Percentiles rank a stretch among this genome's conserved stretches.
These are phyloP conservation scores for Aspergillus quadricinctus DNA, from an alignment of 2,329 filamentous ascomycete species.

Conservation along the genomic window DNA sequence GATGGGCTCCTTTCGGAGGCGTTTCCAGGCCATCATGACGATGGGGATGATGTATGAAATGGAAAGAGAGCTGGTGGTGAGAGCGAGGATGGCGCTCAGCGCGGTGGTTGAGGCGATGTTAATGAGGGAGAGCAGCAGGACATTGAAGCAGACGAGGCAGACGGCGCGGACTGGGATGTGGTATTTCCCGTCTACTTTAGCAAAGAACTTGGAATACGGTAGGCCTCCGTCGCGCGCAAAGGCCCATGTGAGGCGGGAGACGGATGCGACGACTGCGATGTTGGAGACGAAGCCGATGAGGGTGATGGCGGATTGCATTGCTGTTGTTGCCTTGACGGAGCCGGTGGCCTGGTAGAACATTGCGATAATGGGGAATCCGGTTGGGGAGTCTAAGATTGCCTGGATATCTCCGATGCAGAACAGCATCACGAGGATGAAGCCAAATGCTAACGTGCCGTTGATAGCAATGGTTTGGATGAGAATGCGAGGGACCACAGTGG, in stretches of 20 bases:
- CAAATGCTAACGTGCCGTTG: slow-evolving; percentile 41
- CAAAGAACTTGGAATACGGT: slow-evolving; percentile 24
- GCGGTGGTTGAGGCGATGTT: slow-evolving; percentile 39
- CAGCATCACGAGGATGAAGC: slow-evolving; percentile 40
- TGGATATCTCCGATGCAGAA: slow-evolving; percentile 43
- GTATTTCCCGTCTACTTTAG: slow-evolving; percentile 28
- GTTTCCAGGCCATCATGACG: slow-evolving; percentile 29
- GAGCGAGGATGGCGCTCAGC: slow-evolving; percentile 37
- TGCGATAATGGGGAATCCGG: slow-evolving; percentile 41
- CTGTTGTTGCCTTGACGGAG: slow-evolving; percentile 39
- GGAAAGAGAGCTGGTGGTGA: slow-evolving; percentile 37
- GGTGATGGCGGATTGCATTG: slow-evolving; percentile 27
- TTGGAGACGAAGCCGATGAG: slow-evolving; percentile 37
- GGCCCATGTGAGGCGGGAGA: slow-evolving; percentile 47
- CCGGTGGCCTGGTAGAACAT: slow-evolving; percentile 40
- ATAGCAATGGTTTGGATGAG: slow-evolving; percentile 42
- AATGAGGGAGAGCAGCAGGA: slow-evolving; percentile 33
- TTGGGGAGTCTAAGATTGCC: slow-evolving; percentile 15
- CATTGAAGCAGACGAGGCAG: slow-evolving; percentile 28
- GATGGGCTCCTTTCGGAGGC: slow-evolving; percentile 18
- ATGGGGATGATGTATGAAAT: slow-evolving; percentile 40
- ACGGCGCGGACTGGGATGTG: slow-evolving; percentile 37
- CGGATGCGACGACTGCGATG: slow-evolving; percentile 43
- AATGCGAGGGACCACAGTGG: slow-evolving; percentile 44
- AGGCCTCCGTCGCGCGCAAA: slow-evolving; percentile 48